Conservation (phyloP, 2,329 filamentous ascomycete genomes). For the Lachnellula occidentalis region DNA sequence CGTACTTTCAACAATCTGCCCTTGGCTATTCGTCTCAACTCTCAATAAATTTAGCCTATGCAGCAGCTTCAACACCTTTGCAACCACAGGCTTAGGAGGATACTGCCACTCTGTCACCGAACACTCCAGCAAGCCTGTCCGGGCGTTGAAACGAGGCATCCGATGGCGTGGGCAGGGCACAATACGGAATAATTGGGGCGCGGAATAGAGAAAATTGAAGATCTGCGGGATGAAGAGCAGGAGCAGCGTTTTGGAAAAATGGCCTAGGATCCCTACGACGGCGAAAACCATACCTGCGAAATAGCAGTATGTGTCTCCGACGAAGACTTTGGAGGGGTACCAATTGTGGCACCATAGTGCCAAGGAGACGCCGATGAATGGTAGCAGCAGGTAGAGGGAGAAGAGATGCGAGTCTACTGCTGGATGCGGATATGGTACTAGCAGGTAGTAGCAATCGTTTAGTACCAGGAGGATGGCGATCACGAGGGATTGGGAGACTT, state of each 20-base stretch:
- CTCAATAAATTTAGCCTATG: conserved; percentile 62
- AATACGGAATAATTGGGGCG: conserved; percentile 83
- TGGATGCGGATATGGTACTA: conserved; percentile 80
- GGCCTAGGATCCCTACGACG: conserved; percentile 90
- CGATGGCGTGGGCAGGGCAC: conserved; percentile 91
- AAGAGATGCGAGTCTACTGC: conserved; percentile 95
- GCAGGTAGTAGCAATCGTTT: conserved; percentile 86
- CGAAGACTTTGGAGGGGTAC: conserved; percentile 92
- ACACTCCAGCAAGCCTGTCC: conserved; percentile 79
- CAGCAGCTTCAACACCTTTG: conserved; percentile 60
- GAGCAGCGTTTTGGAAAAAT: conserved; percentile 95
- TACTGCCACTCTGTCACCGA: conserved; percentile 73
- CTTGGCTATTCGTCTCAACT: conserved; percentile 61
- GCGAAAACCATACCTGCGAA: conserved; percentile 99
- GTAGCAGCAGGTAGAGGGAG: conserved; percentile 88
- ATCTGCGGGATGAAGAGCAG: conserved; percentile 89
- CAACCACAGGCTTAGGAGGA: conserved; percentile 63
- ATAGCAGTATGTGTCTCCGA: conserved; percentile 98
- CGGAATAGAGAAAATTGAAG: conserved; percentile 94
- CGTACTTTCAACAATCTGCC: conserved; percentile 69
- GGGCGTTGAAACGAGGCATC: conserved; percentile 80
- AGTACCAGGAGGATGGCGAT: conserved; percentile 77
- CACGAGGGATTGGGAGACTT: conserved; percentile 89
- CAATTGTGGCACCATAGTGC: conserved; percentile 89
- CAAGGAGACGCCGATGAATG: conserved; percentile 86